Conservation (phyloP, 2,329 filamentous ascomycete genomes). For the Fusarium transvaalense region DNA sequence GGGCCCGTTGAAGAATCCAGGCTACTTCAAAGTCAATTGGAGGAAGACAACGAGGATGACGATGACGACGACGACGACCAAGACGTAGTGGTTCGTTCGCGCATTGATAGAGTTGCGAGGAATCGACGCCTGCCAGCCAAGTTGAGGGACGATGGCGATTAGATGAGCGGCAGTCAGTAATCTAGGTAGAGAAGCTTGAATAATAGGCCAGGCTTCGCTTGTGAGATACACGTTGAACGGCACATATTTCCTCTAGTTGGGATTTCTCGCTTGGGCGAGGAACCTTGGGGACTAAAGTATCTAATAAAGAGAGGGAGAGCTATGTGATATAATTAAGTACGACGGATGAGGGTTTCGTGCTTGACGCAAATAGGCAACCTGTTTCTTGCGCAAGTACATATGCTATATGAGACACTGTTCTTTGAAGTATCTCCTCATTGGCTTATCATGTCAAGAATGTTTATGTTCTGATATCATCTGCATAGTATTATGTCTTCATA, state of each 20-base stretch:
- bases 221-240: slow-evolving; percentile 12
- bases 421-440: background rate
- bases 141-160: slow-evolving; percentile 52
- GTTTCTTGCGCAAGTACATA: background rate
- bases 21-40: slow-evolving; percentile 29
- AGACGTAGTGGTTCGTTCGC: slow-evolving; percentile 49
- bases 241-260: slow-evolving; percentile 8
- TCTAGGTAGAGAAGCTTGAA: slow-evolving; percentile 6
- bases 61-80: slow-evolving; percentile 52
- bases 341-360: background rate
- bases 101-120: slow-evolving; percentile 45
- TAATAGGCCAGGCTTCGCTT: slow-evolving; percentile 5
- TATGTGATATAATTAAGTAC: slow-evolving; percentile 1
- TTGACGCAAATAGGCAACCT: background rate
- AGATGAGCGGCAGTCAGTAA: slow-evolving; percentile 31
- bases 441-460: background rate
- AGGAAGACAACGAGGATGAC: slow-evolving; percentile 49
- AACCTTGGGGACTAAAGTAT: slow-evolving; percentile 3
- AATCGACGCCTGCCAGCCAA: slow-evolving; percentile 54
- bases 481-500: slow-evolving; percentile 24
- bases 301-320: background rate
- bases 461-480: slow-evolving; percentile 6
- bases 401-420: background rate
- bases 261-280: slow-evolving; percentile 15
- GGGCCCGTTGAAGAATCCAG: slow-evolving; percentile 40